A percentile compares a stretch with the other conserved stretches of the same genome.
phyloP scores from a whole-genome alignment of 768 basidiomycete genomes.

The Lactifluus hygrophoroides region DNA sequence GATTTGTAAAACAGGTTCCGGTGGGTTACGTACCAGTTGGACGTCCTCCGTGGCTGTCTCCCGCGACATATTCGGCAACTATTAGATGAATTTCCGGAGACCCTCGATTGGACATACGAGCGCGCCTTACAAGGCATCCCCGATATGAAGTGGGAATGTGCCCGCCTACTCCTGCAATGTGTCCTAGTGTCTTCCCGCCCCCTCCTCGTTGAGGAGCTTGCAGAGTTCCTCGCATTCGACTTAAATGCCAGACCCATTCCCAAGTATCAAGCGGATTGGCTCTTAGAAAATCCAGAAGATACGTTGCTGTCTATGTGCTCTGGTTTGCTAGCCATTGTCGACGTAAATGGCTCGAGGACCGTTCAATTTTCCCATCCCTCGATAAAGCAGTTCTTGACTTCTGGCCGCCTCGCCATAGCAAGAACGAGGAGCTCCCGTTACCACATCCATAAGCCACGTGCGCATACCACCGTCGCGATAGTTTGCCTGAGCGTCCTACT shows the following conservation, averaged over 20 bases:
- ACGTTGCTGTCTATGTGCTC: too few species aligned
- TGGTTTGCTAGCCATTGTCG: background rate
- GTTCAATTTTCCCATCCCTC: too few species aligned
- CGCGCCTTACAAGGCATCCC: background rate
- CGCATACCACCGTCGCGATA: too few species aligned
- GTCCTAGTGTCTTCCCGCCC: too few species aligned
- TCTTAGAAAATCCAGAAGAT: background rate
- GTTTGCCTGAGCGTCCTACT: too few species aligned
- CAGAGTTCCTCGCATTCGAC: too few species aligned
- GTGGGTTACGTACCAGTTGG: too few species aligned
- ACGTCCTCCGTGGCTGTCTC: background rate
- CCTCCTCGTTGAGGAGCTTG: too few species aligned
- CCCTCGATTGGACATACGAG: too few species aligned
- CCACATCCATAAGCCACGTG: too few species aligned
- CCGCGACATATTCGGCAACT: background rate
- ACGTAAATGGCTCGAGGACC: background rate
- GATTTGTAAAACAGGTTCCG: background rate
- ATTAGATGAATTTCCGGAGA: background rate
- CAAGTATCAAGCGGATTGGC: background rate
- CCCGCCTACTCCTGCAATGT: background rate
- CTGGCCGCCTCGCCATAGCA: background rate
- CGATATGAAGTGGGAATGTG: background rate
- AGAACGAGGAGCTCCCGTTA: too few species aligned
- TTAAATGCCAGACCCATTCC: background rate
- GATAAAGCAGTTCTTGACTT: background rate